A percentile compares a stretch with the other conserved stretches of the same genome.
Conservation (phyloP, 1,284 basidiomycete species). For the Ustilago vetiveriae region DNA sequence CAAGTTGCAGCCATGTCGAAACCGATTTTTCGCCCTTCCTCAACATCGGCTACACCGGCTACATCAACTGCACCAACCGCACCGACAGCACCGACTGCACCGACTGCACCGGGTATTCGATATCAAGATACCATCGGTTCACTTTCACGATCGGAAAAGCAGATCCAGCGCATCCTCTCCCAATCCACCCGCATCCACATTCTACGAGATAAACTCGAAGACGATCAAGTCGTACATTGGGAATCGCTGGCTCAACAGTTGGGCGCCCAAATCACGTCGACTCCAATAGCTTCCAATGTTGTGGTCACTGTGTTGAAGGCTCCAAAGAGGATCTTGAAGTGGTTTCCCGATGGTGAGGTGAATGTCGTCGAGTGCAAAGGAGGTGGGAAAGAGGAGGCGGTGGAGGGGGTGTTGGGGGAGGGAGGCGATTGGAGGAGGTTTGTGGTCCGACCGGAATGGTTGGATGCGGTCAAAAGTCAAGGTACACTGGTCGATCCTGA, state of each 20-base stretch:
- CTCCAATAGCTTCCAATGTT: conserved; percentile 22
- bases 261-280: conserved; percentile 34
- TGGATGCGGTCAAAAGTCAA: conserved; percentile 11
- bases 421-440: conserved; percentile 39
- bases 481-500: conserved; percentile 44
- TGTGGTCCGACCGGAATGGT: conserved; percentile 33
- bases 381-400: neutral
- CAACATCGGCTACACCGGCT: too few relatives aligned
- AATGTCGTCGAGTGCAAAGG: conserved; percentile 8
- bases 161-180: conserved; percentile 16
- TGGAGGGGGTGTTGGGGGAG: conserved; percentile 11
- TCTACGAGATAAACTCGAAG: conserved; percentile 35
- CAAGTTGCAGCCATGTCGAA: too few relatives aligned
- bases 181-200: conserved; percentile 41
- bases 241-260: conserved; percentile 22
- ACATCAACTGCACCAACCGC: too few relatives aligned
- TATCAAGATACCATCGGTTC: conserved; percentile 36
- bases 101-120: neutral
- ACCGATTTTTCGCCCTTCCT: too few relatives aligned
- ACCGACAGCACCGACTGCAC: neutral
- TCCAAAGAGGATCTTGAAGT: conserved; percentile 39
- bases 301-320: conserved; percentile 35
- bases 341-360: conserved; percentile 14
- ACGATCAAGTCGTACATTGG: neutral
- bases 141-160: conserved; percentile 17